Evolutionary conservation across 306 rosid genomes (phyloP).

Genomic region (Casuarina glauca): DNA sequence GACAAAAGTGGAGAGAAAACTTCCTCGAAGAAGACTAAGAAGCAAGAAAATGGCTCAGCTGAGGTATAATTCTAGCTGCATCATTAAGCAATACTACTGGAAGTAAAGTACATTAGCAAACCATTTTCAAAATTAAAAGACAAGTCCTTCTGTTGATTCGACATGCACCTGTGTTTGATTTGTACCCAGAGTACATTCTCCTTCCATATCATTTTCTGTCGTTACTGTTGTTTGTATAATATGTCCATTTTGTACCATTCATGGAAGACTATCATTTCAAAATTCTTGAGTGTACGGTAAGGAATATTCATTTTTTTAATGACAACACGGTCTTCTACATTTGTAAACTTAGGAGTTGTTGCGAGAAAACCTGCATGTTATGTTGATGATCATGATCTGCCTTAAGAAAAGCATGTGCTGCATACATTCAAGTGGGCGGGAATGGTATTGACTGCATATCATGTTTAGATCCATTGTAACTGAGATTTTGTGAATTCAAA

Average conservation of each 20-base stretch:
- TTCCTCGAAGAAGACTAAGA: slow-evolving; percentile 49
- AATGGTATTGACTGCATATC: background rate
- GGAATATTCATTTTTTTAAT: background rate
- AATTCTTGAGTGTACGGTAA: background rate
- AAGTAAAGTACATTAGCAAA: background rate
- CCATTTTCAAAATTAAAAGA: background rate
- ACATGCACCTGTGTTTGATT: background rate
- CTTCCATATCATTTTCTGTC: background rate
- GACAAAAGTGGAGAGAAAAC: slow-evolving; percentile 45
- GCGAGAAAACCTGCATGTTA: background rate
- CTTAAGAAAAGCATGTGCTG: background rate
- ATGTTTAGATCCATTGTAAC: background rate
- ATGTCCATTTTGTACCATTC: background rate
- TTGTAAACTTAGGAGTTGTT: background rate
- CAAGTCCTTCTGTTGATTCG: background rate
- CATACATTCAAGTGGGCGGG: background rate
- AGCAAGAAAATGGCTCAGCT: slow-evolving; percentile 50
- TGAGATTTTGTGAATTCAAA: no score
- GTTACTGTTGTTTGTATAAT: background rate
- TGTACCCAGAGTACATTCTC: background rate
- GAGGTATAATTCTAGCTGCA: slow-evolving; percentile 53
- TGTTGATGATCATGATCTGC: background rate
- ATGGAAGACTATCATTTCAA: background rate
- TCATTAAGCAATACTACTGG: background rate
- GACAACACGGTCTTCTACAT: background rate